Conservation (phyloP, 139 green algal species). For the Spirogloea muscicola region DNA sequence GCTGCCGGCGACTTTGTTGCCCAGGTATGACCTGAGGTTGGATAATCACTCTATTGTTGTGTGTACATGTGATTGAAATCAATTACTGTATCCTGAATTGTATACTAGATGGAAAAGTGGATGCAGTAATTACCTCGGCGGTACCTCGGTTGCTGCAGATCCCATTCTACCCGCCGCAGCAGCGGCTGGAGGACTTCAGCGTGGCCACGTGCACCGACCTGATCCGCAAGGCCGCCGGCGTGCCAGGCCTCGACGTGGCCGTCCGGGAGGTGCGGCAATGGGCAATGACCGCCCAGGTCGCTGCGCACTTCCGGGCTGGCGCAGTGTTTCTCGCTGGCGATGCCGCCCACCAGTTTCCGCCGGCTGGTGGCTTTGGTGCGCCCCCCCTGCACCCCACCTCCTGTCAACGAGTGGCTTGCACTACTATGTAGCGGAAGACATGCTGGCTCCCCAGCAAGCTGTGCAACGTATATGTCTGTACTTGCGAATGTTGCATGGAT, state of each 20-base stretch:
- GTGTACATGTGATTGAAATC: not conserved
- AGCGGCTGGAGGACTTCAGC: conserved; percentile 69
- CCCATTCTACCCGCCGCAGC: conserved; percentile 82
- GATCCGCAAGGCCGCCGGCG: not conserved
- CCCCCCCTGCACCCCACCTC: not conserved
- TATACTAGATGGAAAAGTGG: not conserved
- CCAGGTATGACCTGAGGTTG: conserved; percentile 63
- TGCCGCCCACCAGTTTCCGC: conserved; percentile 85
- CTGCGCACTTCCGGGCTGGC: conserved; percentile 52
- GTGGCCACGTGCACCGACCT: conserved; percentile 17
- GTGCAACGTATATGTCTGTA: no score
- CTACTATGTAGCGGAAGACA: no score
- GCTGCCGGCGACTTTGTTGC: conserved; percentile 84
- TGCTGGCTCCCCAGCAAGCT: no score
- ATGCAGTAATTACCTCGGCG: not conserved
- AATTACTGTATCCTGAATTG: not conserved
- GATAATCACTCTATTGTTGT: not conserved
- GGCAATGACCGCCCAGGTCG: conserved; percentile 81
- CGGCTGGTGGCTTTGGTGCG: conserved; percentile 84
- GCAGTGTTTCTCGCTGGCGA: conserved; percentile 80
- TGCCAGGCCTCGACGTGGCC: not conserved
- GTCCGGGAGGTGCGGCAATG: conserved; percentile 65
- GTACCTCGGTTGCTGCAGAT: conserved; percentile 56
- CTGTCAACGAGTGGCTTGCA: no score
- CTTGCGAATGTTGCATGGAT: no score